These are phyloP conservation scores for Aspergillus sp. DNA, from an alignment of 2,329 filamentous ascomycete species.

Conservation along the genomic window DNA sequence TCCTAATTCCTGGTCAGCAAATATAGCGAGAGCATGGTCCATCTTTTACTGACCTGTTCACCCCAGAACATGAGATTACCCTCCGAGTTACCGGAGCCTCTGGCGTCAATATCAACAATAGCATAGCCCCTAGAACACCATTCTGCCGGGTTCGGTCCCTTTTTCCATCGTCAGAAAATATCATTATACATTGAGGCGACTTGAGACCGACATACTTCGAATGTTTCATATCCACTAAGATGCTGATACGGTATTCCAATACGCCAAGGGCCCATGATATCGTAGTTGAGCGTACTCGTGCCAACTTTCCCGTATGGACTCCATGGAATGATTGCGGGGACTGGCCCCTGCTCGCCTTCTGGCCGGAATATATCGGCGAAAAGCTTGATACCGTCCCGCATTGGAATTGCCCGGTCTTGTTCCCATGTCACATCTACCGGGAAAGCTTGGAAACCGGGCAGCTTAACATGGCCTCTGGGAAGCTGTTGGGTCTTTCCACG, in stretches of 20 bases:
- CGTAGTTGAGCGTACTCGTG: not conserved
- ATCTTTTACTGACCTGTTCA: not conserved
- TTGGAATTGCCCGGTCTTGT: not conserved
- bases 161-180: too few species aligned
- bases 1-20: not conserved
- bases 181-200: too few species aligned
- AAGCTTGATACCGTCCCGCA: not conserved
- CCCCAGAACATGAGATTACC: not conserved
- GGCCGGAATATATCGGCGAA: not conserved
- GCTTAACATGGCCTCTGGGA: not conserved
- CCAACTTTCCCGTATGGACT: not conserved
- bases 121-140: not conserved
- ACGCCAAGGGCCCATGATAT: too few species aligned
- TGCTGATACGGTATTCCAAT: too few species aligned
- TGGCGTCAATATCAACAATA: not conserved
- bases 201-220: too few species aligned
- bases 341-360: not conserved
- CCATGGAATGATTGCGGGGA: not conserved
- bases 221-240: too few species aligned
- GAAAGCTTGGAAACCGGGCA: not conserved
- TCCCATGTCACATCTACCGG: not conserved
- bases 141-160: not conserved
- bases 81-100: not conserved
- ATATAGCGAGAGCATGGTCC: too few species aligned
- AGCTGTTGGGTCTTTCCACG: too few species aligned